Base-by-base conservation (phyloP, 345 rosid species). In the Lumnitzera littorea region DNA sequence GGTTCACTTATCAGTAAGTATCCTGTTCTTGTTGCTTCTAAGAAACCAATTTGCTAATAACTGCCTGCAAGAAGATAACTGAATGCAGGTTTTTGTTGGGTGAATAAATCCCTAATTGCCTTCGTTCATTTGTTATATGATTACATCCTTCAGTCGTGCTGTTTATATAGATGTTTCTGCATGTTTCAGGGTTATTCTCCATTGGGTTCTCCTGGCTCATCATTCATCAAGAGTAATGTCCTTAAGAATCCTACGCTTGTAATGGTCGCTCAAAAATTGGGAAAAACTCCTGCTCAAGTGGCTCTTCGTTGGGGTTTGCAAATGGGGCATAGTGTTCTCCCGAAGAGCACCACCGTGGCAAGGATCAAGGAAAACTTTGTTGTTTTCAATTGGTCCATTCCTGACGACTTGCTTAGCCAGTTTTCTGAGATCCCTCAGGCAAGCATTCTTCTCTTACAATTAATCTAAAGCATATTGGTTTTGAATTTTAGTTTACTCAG, bases 291-390 rank as follows among this genome's bases (percentile, higher is more conserved):
- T 62, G 96, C 98, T 4, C 95, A 91, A 68, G 90, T 86, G 60
- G 88, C 90, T 24, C 69, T 86, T 12, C 88, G 91, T 31, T 91
- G 98, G 91, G 96, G 98, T 15, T 70, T 91, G 53, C 91, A 86
- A 72, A 81, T 74, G 86, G 98, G 95, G 36, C 84, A 88, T 15
- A 80, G 96, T 55, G 91, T 88, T n/a, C 87, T 86, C 48, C 98
- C 96, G 2, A 91, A 88, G 72, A 88, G 98, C 62, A 80, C 81
- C 3, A 24, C 79, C n/a, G 95, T 78, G 68, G 70, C 49, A 16
- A 76, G 95, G 81, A 79, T 91, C 75, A 84, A 80, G 77, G 83
- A 83, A 70, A 91, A 91, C 67, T 76, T 86, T 0, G 81, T 83
- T 61, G 84, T 91, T 64, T 84, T 83, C 36, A 61, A 61, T 52